Percentiles rank a stretch among this genome's conserved stretches.
These are phyloP conservation scores for Ilyonectria sp. DNA, from an alignment of 2,329 filamentous ascomycete species.

Conservation along the genomic window DNA sequence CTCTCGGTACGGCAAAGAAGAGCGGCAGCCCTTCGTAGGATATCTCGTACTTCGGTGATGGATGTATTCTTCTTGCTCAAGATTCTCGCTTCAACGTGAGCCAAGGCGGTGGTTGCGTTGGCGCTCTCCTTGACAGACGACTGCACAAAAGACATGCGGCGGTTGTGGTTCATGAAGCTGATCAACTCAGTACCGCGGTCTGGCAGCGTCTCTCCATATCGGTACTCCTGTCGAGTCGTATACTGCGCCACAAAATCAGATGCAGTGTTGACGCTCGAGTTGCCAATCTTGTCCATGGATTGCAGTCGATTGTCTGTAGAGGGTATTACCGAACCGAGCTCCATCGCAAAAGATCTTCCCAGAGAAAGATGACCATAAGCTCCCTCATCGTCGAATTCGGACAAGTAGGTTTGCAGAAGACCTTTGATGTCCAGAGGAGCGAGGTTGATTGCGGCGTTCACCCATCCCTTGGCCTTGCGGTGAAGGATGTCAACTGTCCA, in stretches of 20 bases:
- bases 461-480: constrained; percentile 84
- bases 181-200: constrained; percentile 79
- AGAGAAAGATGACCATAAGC: constrained; percentile 93
- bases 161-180: constrained; percentile 70
- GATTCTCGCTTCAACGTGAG: constrained; percentile 81
- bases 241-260: constrained; percentile 98
- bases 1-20: constrained; percentile 84
- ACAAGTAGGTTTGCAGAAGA: constrained; percentile 94
- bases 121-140: constrained; percentile 68
- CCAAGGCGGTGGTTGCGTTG: constrained; percentile 76
- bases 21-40: constrained; percentile 87
- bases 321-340: constrained; percentile 91
- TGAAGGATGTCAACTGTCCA: constrained; percentile 85
- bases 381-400: constrained; percentile 93
- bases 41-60: constrained; percentile 82
- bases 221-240: constrained; percentile 95
- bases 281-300: constrained; percentile 83
- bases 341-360: constrained; percentile 92
- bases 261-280: constrained; percentile 86
- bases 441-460: constrained; percentile 83
- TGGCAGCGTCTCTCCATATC: constrained; percentile 83
- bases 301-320: constrained; percentile 87
- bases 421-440: constrained; percentile 96
- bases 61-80: constrained; percentile 78
- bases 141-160: constrained; percentile 67